phyloP scores from a whole-genome alignment of 306 rosid genomes.

The Gillenia trifoliata region DNA sequence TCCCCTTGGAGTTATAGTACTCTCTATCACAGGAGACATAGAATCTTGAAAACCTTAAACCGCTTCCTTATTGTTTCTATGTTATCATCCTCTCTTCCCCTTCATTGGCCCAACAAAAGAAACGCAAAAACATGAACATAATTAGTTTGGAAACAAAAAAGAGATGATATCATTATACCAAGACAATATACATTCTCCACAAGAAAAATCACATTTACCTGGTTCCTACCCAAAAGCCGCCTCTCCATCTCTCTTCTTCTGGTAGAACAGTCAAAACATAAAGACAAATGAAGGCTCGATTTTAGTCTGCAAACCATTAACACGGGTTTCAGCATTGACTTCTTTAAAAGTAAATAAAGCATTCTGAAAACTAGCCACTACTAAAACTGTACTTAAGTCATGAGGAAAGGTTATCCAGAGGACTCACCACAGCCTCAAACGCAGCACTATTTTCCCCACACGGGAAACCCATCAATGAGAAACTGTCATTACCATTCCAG shows the following conservation, averaged over 20 bases:
- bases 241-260: slow-evolving; percentile 94
- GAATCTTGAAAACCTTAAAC: slow-evolving; percentile 87
- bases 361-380: background rate
- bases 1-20: slow-evolving; percentile 68
- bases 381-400: background rate
- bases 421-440: slow-evolving; percentile 80
- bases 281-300: slow-evolving; percentile 82
- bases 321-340: background rate
- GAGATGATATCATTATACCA: background rate
- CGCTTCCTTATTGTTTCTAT: slow-evolving; percentile 94
- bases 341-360: slow-evolving; percentile 2
- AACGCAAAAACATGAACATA: background rate
- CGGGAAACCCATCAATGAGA: slow-evolving; percentile 99
- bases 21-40: slow-evolving; percentile 75
- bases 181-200: background rate
- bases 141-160: background rate
- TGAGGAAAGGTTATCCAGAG: background rate
- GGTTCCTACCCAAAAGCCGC: slow-evolving; percentile 79
- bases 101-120: slow-evolving; percentile 25
- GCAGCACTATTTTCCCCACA: slow-evolving; percentile 98
- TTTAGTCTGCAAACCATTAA: slow-evolving; percentile 61
- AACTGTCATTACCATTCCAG: slow-evolving; percentile 74
- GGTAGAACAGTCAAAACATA: slow-evolving; percentile 72
- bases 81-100: slow-evolving; percentile 98
- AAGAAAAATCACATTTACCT: slow-evolving; percentile 45